These are phyloP conservation scores for Pythium rishiriense DNA, from an alignment of 352 stramenopile species.

Conservation along the genomic window DNA sequence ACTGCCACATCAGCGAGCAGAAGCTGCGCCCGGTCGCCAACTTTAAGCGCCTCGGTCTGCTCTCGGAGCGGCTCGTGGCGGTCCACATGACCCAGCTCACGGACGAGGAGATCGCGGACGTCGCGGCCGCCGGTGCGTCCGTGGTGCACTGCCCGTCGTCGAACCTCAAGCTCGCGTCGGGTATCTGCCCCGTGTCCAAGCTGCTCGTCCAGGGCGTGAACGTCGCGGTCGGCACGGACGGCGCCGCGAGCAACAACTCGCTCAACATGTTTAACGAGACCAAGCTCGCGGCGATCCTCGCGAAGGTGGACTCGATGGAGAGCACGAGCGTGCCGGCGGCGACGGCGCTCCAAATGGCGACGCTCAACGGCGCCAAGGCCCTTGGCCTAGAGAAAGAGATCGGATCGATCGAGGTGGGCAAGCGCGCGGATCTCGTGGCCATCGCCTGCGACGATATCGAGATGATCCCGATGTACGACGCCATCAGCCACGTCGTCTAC, in stretches of 20 bases:
- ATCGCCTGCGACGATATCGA: constrained; percentile 81
- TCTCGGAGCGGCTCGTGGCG: constrained; percentile 70
- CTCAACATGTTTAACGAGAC: constrained; percentile 91
- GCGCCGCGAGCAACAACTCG: constrained; percentile 87
- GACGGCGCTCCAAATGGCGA: constrained; percentile 83
- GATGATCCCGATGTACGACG: constrained; percentile 88
- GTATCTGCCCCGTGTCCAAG: constrained; percentile 74
- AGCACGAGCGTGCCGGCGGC: constrained; percentile 60
- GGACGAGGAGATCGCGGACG: constrained; percentile 71
- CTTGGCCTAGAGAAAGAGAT: constrained; percentile 79
- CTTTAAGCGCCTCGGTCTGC: constrained; percentile 72
- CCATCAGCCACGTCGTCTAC: constrained; percentile 88
- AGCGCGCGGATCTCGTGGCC: constrained; percentile 82
- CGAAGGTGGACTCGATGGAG: constrained; percentile 72
- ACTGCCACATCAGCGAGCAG: constrained; percentile 77
- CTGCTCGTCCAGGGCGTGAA: constrained; percentile 83
- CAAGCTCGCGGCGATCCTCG: constrained; percentile 85
- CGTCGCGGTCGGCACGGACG: constrained; percentile 87
- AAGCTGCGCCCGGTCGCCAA: constrained; percentile 79
- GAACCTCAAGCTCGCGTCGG: constrained; percentile 89
- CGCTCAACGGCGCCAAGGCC: constrained; percentile 87
- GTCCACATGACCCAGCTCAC: constrained; percentile 89
- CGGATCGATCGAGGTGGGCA: constrained; percentile 85
- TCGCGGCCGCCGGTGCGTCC: constrained; percentile 49
- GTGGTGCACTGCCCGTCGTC: constrained; percentile 90